These are phyloP conservation scores for Hymenoscyphus repandus DNA, from an alignment of 2,329 filamentous ascomycete species.

Conservation along the genomic window DNA sequence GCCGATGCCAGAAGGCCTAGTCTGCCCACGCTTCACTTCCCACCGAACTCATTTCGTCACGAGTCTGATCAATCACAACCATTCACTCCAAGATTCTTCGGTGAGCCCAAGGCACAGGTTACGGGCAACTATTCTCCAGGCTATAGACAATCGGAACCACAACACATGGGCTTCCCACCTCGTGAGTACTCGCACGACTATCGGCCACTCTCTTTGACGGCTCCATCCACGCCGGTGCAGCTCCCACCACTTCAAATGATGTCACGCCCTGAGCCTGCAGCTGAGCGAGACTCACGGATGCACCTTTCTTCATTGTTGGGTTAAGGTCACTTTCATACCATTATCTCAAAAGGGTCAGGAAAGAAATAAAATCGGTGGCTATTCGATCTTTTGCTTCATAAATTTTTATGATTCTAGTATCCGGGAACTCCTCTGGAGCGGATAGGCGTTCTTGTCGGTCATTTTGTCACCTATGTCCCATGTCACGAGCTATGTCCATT, in stretches of 20 bases:
- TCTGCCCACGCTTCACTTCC: conserved; percentile 26
- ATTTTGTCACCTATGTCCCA: no score
- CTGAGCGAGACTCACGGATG: conserved; percentile 29
- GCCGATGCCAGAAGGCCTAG: conserved; percentile 24
- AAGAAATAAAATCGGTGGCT: neutral
- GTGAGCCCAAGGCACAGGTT: conserved; percentile 15
- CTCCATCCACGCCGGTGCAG: conserved; percentile 29
- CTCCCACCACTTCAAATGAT: conserved; percentile 26
- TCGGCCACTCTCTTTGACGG: conserved; percentile 20
- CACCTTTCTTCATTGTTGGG: conserved; percentile 28
- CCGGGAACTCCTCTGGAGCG: no score
- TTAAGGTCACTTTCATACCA: conserved; percentile 8
- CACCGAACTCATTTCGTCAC: conserved; percentile 18
- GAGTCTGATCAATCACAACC: conserved; percentile 23
- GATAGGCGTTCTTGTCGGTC: no score
- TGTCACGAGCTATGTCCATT: no score
- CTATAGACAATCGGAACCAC: neutral
- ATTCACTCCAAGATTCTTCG: conserved; percentile 19
- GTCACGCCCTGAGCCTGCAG: conserved; percentile 6
- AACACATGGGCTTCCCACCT: conserved; percentile 11
- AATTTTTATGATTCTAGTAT: no score
- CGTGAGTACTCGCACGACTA: conserved; percentile 19
- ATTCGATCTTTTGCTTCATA: neutral
- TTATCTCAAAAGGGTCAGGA: neutral
- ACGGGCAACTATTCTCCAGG: neutral